phyloP scores from a whole-genome alignment of 352 stramenopile genomes.

The Phytophthora agathidicida region DNA sequence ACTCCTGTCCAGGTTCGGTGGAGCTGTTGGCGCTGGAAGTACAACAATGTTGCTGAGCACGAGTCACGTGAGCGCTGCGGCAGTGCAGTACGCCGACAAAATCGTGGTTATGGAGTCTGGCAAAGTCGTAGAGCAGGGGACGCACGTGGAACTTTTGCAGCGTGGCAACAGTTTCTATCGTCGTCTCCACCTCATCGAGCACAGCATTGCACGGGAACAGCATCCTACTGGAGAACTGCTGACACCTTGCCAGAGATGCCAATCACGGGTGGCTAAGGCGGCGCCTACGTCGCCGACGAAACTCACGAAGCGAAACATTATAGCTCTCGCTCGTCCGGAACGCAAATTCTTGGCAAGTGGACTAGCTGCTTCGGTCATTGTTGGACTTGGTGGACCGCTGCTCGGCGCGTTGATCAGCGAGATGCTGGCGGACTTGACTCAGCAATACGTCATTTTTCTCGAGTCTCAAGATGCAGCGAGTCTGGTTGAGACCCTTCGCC shows the following conservation, averaged over 20 bases:
- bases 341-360: slow-evolving; percentile 41
- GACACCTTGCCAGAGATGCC: neutral
- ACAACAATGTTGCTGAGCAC: slow-evolving; percentile 88
- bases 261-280: neutral
- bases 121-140: slow-evolving; percentile 51
- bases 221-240: neutral
- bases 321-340: slow-evolving; percentile 42
- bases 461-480: slow-evolving; percentile 20
- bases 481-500: slow-evolving; percentile 7
- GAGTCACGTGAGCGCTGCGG: slow-evolving; percentile 82
- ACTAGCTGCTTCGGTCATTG: slow-evolving; percentile 33
- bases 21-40: slow-evolving; percentile 26
- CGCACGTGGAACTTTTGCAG: slow-evolving; percentile 47
- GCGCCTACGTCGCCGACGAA: slow-evolving; percentile 19
- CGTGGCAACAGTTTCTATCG: slow-evolving; percentile 81
- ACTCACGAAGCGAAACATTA: slow-evolving; percentile 40
- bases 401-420: slow-evolving; percentile 40
- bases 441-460: slow-evolving; percentile 37
- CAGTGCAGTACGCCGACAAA: slow-evolving; percentile 61
- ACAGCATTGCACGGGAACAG: neutral
- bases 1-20: slow-evolving; percentile 63
- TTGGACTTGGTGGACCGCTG: slow-evolving; percentile 40
- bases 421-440: slow-evolving; percentile 40
- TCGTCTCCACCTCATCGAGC: slow-evolving; percentile 64
- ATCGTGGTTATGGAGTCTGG: slow-evolving; percentile 59